Evolutionary conservation across 495 filamentous ascomycete genomes (phyloP), one percentile per base, ranked within the genome.

Genomic region (Aspergillus asperescens): DNA sequence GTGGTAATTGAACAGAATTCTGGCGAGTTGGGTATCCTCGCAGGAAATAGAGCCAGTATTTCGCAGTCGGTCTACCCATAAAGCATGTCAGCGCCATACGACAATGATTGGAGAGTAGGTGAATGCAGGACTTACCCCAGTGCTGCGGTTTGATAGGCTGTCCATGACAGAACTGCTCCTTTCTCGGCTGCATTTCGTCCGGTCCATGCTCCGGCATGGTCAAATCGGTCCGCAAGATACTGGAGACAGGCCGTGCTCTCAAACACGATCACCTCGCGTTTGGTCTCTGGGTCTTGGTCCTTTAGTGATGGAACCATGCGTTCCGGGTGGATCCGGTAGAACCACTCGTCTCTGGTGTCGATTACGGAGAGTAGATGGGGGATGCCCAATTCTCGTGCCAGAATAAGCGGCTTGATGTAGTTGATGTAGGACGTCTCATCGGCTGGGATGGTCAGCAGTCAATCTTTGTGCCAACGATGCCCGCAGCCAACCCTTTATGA

Each of bases 41-140:
- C 5, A 34, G 28, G 45, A 48, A 48, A 31, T 34, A 34, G 16
- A 48, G 45, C 45, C 45, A 48, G n/a, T 34, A 48, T 20, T 48
- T 48, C 2, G 45, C 25, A 6, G 45, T 48, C 2, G 45, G 45
- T n/a, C n/a, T n/a, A n/a, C 3, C 45, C 23, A 27, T 45, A 4
- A 34, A 28, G 28, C 5, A 5, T 22, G 5, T 12, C 15, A 22
- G 15, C 39, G 23, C 8, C 15, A 31, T 2, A 19, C 7, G 16
- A 46, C n/a, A n/a, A n/a, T n/a, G n/a, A n/a, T n/a, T n/a, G n/a
- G n/a, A n/a, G n/a, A n/a, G n/a, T n/a, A n/a, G n/a, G n/a, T n/a
- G n/a, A n/a, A 15, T 15, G 16, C 35, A 16, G 15, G 4, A 31
- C 13, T 31, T n/a, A 48, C 45, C 45, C 45, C 4, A 48, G 45